Conservation (phyloP, 352 stramenopile species). For the Saprolegnia diclina region DNA sequence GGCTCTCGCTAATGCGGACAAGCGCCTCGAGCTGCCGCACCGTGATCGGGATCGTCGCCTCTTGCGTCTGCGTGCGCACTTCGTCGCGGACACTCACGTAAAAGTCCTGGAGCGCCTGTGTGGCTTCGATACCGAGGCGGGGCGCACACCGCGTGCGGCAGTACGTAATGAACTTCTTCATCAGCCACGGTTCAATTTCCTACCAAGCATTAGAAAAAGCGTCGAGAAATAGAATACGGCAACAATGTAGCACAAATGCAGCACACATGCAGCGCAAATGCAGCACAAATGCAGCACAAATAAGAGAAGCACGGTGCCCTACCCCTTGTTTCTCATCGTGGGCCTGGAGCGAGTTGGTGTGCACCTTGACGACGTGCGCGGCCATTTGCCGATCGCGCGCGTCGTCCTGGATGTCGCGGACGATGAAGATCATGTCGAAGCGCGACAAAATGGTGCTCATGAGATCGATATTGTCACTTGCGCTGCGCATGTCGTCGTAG, state of each 20-base stretch:
- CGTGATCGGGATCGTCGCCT: constrained; percentile 94
- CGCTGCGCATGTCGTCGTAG: constrained; percentile 98
- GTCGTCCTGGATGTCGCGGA: constrained; percentile 97
- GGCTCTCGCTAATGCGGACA: constrained; percentile 94
- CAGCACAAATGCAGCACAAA: no score
- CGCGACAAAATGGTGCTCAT: constrained; percentile 98
- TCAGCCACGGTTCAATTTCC: constrained; percentile 79
- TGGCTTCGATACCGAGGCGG: constrained; percentile 87
- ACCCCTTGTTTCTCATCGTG: constrained; percentile 26
- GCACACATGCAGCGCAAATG: no score
- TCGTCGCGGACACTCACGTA: constrained; percentile 98
- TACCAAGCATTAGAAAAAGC: constrained; percentile 33
- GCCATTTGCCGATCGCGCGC: constrained; percentile 94
- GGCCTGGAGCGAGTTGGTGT: constrained; percentile 83
- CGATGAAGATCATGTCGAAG: constrained; percentile 99
- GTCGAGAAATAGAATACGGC: neutral
- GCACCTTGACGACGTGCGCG: constrained; percentile 97
- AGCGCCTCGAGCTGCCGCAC: constrained; percentile 98
- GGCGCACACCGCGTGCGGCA: constrained; percentile 92
- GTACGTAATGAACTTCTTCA: constrained; percentile 99
- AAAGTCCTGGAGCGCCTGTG: constrained; percentile 91
- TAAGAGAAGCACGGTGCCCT: neutral
- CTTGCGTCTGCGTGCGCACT: constrained; percentile 73
- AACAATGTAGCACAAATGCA: no score
- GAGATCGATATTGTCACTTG: constrained; percentile 98